Percentiles rank a stretch among this genome's conserved stretches.
phyloP scores from a whole-genome alignment of 768 basidiomycete genomes.

The Boletellus ananiceps region DNA sequence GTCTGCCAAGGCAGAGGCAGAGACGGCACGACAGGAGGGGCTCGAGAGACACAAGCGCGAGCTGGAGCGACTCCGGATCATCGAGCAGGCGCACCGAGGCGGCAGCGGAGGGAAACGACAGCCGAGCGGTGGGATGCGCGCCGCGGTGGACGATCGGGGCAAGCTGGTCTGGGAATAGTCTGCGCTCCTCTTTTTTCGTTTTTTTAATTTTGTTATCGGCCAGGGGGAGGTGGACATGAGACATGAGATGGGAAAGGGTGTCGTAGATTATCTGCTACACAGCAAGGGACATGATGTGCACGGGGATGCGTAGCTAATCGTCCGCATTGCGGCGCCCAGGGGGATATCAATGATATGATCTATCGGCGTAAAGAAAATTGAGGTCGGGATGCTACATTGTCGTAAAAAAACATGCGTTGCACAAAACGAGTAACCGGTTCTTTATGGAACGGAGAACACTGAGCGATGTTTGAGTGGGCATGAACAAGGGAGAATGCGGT shows the following conservation, averaged over 20 bases:
- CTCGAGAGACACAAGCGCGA: conserved; percentile 59
- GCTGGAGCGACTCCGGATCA: conserved; percentile 50
- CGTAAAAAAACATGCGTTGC: conserved; percentile 14
- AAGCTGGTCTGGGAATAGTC: conserved; percentile 52
- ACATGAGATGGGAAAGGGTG: conserved; percentile 3
- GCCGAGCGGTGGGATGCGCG: conserved; percentile 57
- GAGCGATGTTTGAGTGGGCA: conserved; percentile 10
- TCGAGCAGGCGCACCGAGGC: conserved; percentile 35
- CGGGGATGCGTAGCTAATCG: too few species aligned
- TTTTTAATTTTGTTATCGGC: too few species aligned
- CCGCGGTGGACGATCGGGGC: conserved; percentile 51
- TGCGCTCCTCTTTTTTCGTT: not conserved
- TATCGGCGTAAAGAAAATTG: conserved; percentile 6
- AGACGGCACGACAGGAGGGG: conserved; percentile 44
- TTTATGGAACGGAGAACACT: conserved; percentile 2
- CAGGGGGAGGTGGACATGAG: conserved; percentile 1
- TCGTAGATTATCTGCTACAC: conserved; percentile 22
- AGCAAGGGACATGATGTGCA: conserved; percentile 1
- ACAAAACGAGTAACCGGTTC: conserved; percentile 6
- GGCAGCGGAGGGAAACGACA: conserved; percentile 19
- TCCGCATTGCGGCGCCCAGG: too few species aligned
- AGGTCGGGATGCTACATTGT: conserved; percentile 15
- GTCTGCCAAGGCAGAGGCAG: conserved; percentile 50
- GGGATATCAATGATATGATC: conserved; percentile 9
- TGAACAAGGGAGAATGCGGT: not conserved